phyloP scores from a whole-genome alignment of 257 asterid species.

The Rubia yunnanensis region DNA sequence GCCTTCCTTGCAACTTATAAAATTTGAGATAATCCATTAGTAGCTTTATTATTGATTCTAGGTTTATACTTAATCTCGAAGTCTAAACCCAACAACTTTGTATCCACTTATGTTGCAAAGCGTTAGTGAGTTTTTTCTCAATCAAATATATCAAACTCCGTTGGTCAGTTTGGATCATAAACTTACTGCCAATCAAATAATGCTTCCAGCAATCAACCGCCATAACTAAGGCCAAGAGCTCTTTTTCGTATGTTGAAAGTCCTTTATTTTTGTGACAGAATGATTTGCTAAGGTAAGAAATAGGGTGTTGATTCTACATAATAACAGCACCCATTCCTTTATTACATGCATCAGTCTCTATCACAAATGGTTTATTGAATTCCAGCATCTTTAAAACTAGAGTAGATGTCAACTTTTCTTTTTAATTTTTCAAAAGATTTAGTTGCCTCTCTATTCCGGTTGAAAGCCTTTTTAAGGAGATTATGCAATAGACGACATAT shows the following conservation, averaged over 20 bases:
- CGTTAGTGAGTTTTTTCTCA: background rate
- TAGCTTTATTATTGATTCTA: no score
- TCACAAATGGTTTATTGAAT: no score
- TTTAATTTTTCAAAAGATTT: no score
- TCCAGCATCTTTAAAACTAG: no score
- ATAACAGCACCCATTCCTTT: background rate
- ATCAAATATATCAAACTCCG: background rate
- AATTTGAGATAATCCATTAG: no score
- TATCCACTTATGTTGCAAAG: background rate
- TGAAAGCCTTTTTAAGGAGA: no score
- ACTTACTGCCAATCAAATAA: background rate
- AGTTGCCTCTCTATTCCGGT: no score
- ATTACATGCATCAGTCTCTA: background rate
- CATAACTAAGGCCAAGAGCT: background rate
- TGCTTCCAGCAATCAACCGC: background rate
- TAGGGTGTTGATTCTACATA: background rate
- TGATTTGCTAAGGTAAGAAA: background rate
- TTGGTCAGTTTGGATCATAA: background rate
- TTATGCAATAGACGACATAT: no score
- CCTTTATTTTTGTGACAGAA: background rate
- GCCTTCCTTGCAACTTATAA: no score
- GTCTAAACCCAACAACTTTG: background rate
- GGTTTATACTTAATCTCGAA: background rate
- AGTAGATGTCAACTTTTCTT: no score
- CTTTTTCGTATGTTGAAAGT: background rate